Percentiles rank a stretch among this genome's conserved stretches.
Evolutionary conservation across 768 basidiomycete genomes (phyloP).

Genomic region (Russula earlei): DNA sequence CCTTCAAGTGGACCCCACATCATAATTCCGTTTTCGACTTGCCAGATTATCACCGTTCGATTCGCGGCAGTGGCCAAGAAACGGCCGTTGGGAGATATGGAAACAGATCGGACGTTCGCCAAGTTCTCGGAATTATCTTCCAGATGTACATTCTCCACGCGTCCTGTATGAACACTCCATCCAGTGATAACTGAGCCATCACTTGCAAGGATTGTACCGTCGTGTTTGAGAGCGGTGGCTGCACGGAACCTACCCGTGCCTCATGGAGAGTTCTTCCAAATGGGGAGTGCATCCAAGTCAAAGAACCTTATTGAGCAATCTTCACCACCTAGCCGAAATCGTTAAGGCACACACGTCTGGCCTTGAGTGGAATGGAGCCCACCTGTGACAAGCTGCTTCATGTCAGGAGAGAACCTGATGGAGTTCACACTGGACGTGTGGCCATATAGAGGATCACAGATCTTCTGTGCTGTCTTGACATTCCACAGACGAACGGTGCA

Average conservation of each 20-base stretch:
- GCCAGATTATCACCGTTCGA: slow-evolving; percentile 9
- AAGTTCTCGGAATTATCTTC: not conserved
- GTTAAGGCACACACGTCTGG: not conserved
- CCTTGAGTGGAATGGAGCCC: not conserved
- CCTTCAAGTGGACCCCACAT: slow-evolving; percentile 15
- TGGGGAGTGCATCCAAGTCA: slow-evolving; percentile 10
- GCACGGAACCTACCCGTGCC: slow-evolving; percentile 3
- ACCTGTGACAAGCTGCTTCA: slow-evolving; percentile 12
- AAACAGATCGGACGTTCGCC: slow-evolving; percentile 1
- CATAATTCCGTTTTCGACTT: slow-evolving; percentile 8
- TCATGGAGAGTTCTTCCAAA: not conserved
- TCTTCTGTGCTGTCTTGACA: slow-evolving; percentile 4
- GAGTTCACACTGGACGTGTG: slow-evolving; percentile 3
- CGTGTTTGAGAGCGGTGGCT: not conserved
- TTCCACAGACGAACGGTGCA: slow-evolving; percentile 9
- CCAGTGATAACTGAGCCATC: not conserved
- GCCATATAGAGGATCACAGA: slow-evolving; percentile 8
- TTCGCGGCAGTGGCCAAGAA: slow-evolving; percentile 8
- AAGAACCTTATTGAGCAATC: slow-evolving; percentile 7
- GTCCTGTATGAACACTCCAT: not conserved
- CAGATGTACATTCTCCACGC: not conserved
- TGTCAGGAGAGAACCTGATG: slow-evolving; percentile 17
- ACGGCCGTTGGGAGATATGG: slow-evolving; percentile 13
- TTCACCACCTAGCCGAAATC: not conserved
- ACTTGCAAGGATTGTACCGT: not conserved